A percentile compares a stretch with the other conserved stretches of the same genome.
phyloP scores from a whole-genome alignment of 164 flowering plant genomes.

The Kalanchoe fedtschenkoi region DNA sequence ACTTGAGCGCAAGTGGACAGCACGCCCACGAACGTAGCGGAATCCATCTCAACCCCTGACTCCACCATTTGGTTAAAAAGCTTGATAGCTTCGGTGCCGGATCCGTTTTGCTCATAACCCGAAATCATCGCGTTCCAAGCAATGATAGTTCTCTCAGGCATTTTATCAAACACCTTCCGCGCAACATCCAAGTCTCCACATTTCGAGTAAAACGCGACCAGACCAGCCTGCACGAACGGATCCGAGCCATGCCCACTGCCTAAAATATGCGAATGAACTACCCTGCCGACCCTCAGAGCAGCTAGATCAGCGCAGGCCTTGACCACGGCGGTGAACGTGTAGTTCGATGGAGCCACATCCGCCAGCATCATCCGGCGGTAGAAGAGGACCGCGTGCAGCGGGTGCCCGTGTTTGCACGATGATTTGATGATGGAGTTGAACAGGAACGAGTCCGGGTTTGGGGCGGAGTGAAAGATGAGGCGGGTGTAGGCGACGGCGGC shows the following conservation, averaged over 20 bases:
- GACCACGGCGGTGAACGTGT: slow-evolving; percentile 49
- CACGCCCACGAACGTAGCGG: slow-evolving; percentile 48
- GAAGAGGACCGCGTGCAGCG: slow-evolving; percentile 34
- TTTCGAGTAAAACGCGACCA: slow-evolving; percentile 44
- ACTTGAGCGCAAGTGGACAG: slow-evolving; percentile 60
- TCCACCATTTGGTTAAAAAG: slow-evolving; percentile 38
- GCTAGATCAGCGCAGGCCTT: slow-evolving; percentile 44
- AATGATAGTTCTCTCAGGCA: slow-evolving; percentile 37
- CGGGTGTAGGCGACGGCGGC: slow-evolving; percentile 43
- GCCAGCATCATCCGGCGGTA: slow-evolving; percentile 34
- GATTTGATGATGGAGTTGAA: slow-evolving; percentile 46
- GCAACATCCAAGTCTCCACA: slow-evolving; percentile 35
- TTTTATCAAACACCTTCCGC: slow-evolving; percentile 56
- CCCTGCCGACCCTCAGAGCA: slow-evolving; percentile 23
- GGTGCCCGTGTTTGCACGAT: slow-evolving; percentile 28
- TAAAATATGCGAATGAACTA: slow-evolving; percentile 42
- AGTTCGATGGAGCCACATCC: slow-evolving; percentile 23
- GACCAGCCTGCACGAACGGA: slow-evolving; percentile 43
- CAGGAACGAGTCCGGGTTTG: slow-evolving; percentile 54
- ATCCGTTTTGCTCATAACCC: slow-evolving; percentile 63
- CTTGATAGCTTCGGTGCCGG: slow-evolving; percentile 37
- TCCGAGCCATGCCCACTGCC: slow-evolving; percentile 42
- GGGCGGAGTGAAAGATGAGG: slow-evolving; percentile 31
- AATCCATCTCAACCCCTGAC: slow-evolving; percentile 35
- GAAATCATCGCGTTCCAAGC: slow-evolving; percentile 79